These are phyloP conservation scores for Zizania palustris DNA, from an alignment of 202 grass and related monocot genomes.

Conservation along the genomic window DNA sequence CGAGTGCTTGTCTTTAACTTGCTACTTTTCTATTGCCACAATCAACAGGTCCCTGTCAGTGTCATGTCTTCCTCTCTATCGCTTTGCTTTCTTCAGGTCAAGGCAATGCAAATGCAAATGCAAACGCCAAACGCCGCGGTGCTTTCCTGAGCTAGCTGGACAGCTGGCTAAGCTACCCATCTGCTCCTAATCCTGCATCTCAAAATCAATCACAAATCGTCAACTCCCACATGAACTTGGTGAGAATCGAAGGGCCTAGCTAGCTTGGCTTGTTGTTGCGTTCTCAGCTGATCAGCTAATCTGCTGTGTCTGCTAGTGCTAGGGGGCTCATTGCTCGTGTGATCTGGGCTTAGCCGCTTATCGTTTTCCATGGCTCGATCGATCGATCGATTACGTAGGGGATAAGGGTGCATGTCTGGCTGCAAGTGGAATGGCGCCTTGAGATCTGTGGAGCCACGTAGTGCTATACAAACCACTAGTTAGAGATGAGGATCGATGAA, in stretches of 20 bases:
- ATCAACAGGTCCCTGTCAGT: background rate
- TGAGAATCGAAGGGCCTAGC: background rate
- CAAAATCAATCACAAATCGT: background rate
- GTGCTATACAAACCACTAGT: background rate
- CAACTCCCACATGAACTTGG: background rate
- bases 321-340: background rate
- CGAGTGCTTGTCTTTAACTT: slow-evolving; percentile 31
- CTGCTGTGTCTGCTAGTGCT: background rate
- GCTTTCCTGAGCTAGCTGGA: background rate
- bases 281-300: background rate
- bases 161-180: too few relatives aligned
- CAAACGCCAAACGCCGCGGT: too few relatives aligned
- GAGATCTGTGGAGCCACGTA: background rate
- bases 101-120: background rate
- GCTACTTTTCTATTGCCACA: slow-evolving; percentile 37
- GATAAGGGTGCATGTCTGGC: background rate
- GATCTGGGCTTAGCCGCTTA: slow-evolving; percentile 17
- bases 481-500: slow-evolving; percentile 17
- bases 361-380: slow-evolving; percentile 16
- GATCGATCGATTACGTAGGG: background rate
- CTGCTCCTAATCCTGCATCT: background rate
- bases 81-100: slow-evolving; percentile 8
- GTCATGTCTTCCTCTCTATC: too few relatives aligned
- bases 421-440: background rate
- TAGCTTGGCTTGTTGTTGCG: background rate